Percentiles rank a stretch among this genome's conserved stretches.
These are phyloP conservation scores for Mucor lusitanicus DNA, from an alignment of 371 early-diverging fungal genomes.

Conservation along the genomic window DNA sequence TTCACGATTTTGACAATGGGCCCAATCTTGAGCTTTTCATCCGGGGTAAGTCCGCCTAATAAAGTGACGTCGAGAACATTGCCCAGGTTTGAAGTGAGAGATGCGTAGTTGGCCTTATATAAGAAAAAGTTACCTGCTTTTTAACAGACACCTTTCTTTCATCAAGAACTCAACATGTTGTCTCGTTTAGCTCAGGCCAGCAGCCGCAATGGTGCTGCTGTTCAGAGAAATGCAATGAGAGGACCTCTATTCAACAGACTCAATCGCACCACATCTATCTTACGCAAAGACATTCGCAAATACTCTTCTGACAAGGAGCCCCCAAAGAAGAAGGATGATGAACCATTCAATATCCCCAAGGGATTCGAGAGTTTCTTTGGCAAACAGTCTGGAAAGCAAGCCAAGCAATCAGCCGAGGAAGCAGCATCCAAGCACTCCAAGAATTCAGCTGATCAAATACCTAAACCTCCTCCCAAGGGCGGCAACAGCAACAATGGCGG, in stretches of 20 bases:
- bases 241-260: not conserved
- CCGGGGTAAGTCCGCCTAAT: conserved; percentile 10
- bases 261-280: conserved; percentile 10
- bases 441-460: conserved; percentile 28
- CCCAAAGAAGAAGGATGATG: conserved; percentile 21
- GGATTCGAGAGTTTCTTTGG: conserved; percentile 51
- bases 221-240: conserved; percentile 8
- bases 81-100: not conserved
- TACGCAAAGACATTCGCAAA: conserved; percentile 23
- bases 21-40: not conserved
- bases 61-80: conserved; percentile 14
- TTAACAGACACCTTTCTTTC: not conserved
- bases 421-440: conserved; percentile 26
- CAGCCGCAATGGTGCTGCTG: conserved; percentile 4
- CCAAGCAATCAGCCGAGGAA: conserved; percentile 25
- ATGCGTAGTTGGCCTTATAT: not conserved
- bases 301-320: conserved; percentile 32
- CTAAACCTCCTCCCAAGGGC: conserved; percentile 30
- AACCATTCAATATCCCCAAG: conserved; percentile 40
- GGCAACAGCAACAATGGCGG: not conserved
- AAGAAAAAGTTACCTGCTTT: not conserved
- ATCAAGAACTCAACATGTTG: conserved; percentile 13
- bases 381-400: conserved; percentile 25
- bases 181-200: conserved; percentile 26
- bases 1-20: not conserved